phyloP scores from a whole-genome alignment of 2,329 filamentous ascomycete species.

The Microdochium bolleyi region DNA sequence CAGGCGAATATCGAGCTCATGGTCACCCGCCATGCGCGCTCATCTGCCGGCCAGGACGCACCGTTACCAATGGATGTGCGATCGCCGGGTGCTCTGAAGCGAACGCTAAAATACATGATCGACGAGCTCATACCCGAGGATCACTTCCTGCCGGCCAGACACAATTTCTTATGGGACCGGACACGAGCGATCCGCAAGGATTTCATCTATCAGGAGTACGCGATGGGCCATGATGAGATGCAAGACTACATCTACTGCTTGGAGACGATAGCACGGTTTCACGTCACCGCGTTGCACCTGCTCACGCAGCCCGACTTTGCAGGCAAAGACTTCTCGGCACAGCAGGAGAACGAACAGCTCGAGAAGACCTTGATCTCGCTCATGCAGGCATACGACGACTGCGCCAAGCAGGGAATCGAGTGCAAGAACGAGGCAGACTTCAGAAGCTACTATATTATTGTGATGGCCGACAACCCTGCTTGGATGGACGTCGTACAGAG shows the following conservation, averaged over 20 bases:
- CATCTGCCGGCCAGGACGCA: conserved; percentile 60
- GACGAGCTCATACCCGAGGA: conserved; percentile 49
- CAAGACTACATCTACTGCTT: conserved; percentile 53
- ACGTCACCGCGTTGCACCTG: conserved; percentile 57
- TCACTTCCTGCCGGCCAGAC: conserved; percentile 43
- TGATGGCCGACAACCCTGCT: conserved; percentile 51
- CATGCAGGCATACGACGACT: conserved; percentile 59
- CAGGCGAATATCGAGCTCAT: conserved; percentile 45
- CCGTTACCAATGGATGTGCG: conserved; percentile 62
- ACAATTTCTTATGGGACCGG: conserved; percentile 62
- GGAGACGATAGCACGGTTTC: conserved; percentile 59
- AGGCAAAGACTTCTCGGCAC: conserved; percentile 54
- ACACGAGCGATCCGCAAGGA: conserved; percentile 61
- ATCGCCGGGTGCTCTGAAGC: conserved; percentile 48
- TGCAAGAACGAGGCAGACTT: conserved; percentile 61
- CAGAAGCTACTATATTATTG: conserved; percentile 55
- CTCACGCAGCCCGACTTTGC: conserved; percentile 48
- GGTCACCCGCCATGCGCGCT: conserved; percentile 61
- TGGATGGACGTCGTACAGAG: conserved; percentile 46
- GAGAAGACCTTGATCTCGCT: conserved; percentile 58
- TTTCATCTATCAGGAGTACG: conserved; percentile 56
- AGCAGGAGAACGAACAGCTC: conserved; percentile 61
- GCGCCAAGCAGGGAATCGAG: conserved; percentile 44
- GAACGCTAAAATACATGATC: conserved; percentile 56
- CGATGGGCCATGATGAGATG: conserved; percentile 48